Percentiles rank a stretch among this genome's conserved stretches.
Conservation (phyloP, 192 early-diverging fungal genomes). For the Polychytrium aggregatum region DNA sequence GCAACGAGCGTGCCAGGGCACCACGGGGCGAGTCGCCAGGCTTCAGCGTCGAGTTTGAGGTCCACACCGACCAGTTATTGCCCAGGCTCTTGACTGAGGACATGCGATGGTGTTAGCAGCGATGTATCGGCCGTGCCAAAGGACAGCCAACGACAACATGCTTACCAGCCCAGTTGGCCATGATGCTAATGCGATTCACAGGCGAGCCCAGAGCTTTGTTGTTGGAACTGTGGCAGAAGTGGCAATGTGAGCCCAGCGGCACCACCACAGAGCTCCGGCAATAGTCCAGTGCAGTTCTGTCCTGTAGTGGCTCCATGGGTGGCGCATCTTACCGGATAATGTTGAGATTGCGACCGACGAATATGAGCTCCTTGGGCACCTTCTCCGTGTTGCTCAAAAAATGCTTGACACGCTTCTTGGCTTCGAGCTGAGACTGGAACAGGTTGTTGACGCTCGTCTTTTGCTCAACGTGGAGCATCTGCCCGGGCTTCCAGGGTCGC, state of each 20-base stretch:
- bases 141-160: no score
- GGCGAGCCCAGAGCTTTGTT: constrained; percentile 77
- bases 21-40: neutral
- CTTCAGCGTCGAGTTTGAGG: neutral
- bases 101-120: no score
- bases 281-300: neutral
- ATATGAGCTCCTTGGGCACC: constrained; percentile 82
- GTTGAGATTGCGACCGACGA: constrained; percentile 81
- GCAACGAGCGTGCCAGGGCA: neutral
- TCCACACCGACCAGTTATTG: constrained; percentile 21
- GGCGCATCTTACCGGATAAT: constrained; percentile 30
- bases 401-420: constrained; percentile 59
- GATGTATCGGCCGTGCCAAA: no score
- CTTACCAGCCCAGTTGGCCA: constrained; percentile 80
- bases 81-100: constrained; percentile 40
- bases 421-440: constrained; percentile 62
- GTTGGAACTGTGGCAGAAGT: constrained; percentile 38
- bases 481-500: constrained; percentile 48
- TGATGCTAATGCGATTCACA: constrained; percentile 78
- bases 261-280: constrained; percentile 1
- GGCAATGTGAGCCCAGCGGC: neutral
- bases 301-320: neutral
- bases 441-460: constrained; percentile 26
- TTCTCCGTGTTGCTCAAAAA: constrained; percentile 59
- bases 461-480: constrained; percentile 30